phyloP scores from a whole-genome alignment of 225 moss, liverwort and hornwort species.

The Pseudoscleropodium purum region DNA sequence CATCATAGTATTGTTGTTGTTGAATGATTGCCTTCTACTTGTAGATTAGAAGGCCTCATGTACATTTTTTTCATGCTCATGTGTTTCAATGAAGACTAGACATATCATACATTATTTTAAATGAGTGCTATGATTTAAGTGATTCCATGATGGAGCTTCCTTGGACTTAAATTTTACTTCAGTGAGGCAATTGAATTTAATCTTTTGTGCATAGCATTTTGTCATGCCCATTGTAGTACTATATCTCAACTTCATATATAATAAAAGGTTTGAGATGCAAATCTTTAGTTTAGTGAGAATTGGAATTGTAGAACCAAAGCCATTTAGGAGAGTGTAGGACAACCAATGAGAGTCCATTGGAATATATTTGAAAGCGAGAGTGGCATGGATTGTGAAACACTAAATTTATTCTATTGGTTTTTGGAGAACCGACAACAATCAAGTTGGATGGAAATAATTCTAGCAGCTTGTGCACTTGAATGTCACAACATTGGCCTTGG shows the following conservation, averaged over 20 bases:
- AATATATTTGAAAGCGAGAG: no score
- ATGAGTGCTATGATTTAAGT: neutral
- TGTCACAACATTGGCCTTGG: no score
- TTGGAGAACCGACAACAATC: neutral
- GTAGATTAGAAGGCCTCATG: neutral
- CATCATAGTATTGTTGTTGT: accelerated
- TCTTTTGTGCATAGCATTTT: accelerated
- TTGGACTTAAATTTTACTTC: accelerated
- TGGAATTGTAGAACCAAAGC: no score
- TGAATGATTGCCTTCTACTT: neutral
- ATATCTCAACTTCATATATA: no score
- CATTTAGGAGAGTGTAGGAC: no score
- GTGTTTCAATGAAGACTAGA: neutral
- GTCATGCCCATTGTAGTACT: no score
- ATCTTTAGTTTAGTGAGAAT: neutral
- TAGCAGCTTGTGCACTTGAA: no score
- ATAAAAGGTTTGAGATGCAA: no score
- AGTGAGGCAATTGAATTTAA: neutral
- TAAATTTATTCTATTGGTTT: neutral
- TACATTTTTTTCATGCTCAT: neutral
- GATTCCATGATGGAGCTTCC: accelerated
- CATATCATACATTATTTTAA: neutral
- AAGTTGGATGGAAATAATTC: neutral
- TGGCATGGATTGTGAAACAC: no score
- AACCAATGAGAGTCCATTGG: no score